phyloP scores from a whole-genome alignment of 164 flowering plant genomes.

The Umbellularia californica region DNA sequence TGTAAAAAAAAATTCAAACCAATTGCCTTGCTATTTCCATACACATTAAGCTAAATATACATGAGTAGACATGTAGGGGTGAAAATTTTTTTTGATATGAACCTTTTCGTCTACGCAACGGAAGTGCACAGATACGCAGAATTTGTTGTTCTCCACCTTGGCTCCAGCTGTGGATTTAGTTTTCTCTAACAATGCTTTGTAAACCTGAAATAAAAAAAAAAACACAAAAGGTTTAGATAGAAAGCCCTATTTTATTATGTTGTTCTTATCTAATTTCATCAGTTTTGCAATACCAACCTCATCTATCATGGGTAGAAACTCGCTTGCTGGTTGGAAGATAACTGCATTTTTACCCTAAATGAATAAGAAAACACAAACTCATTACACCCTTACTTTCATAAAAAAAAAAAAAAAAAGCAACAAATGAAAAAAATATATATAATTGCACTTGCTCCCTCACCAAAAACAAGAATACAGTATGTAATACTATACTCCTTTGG shows the following conservation, averaged over 20 bases:
- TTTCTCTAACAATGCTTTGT: constrained; percentile 53
- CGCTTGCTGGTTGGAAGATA: constrained; percentile 18
- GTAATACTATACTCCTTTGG: too few species aligned
- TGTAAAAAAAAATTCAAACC: neutral
- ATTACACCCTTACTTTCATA: neutral
- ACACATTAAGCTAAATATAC: neutral
- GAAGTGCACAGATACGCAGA: constrained; percentile 86
- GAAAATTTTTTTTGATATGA: neutral
- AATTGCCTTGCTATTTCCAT: neutral
- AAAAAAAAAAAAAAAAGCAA: too few species aligned
- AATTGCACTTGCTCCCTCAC: neutral
- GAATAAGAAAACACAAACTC: neutral
- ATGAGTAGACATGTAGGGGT: neutral
- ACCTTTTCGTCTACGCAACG: constrained; percentile 95
- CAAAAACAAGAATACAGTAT: too few species aligned
- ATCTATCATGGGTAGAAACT: constrained; percentile 21
- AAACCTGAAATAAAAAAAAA: constrained; percentile 38
- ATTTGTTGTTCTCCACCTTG: constrained; percentile 85
- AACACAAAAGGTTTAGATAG: neutral
- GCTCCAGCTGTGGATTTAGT: constrained; percentile 72
- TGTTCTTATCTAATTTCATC: neutral
- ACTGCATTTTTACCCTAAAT: constrained; percentile 10
- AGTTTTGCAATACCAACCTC: constrained; percentile 6
- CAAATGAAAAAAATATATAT: neutral
- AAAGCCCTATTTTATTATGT: too few species aligned